A percentile compares a stretch with the other conserved stretches of the same genome.
These are phyloP conservation scores for Lactarius evosmus DNA, from an alignment of 768 basidiomycete species.

Conservation along the genomic window DNA sequence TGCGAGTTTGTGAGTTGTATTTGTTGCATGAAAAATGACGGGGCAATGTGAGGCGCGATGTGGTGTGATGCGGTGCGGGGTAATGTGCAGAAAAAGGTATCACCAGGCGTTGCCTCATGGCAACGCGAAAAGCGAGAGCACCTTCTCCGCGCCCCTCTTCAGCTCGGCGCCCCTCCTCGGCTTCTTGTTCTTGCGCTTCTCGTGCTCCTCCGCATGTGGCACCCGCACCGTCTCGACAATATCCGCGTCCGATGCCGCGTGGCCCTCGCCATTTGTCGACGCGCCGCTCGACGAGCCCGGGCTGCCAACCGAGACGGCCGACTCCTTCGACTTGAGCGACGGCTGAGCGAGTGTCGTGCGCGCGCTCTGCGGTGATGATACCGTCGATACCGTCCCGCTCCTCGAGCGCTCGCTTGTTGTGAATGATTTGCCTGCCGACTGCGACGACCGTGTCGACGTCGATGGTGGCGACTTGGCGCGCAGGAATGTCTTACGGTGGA, in stretches of 20 bases:
- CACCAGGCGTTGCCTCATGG: constrained; percentile 39
- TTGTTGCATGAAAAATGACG: neutral
- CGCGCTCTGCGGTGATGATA: constrained; percentile 54
- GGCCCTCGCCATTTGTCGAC: constrained; percentile 52
- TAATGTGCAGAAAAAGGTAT: too few species aligned
- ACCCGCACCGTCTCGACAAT: constrained; percentile 22
- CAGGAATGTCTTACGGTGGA: constrained; percentile 74
- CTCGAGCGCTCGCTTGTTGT: constrained; percentile 44
- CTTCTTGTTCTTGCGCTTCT: constrained; percentile 68
- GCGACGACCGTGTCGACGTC: constrained; percentile 40
- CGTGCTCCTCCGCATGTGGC: constrained; percentile 36
- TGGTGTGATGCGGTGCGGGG: too few species aligned
- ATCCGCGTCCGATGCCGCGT: constrained; percentile 21
- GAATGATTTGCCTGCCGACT: constrained; percentile 37
- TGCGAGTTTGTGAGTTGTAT: constrained; percentile 1
- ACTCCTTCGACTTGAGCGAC: constrained; percentile 79
- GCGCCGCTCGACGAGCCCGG: constrained; percentile 71
- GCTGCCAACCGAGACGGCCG: constrained; percentile 67
- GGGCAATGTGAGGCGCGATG: neutral
- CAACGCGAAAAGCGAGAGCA: constrained; percentile 77
- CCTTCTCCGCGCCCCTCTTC: constrained; percentile 84
- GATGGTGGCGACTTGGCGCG: constrained; percentile 64
- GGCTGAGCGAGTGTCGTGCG: constrained; percentile 50
- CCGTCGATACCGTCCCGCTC: constrained; percentile 43
- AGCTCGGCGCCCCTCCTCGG: constrained; percentile 88